phyloP scores from a whole-genome alignment of 2,329 filamentous ascomycete species.

The Alternaria infectoria region DNA sequence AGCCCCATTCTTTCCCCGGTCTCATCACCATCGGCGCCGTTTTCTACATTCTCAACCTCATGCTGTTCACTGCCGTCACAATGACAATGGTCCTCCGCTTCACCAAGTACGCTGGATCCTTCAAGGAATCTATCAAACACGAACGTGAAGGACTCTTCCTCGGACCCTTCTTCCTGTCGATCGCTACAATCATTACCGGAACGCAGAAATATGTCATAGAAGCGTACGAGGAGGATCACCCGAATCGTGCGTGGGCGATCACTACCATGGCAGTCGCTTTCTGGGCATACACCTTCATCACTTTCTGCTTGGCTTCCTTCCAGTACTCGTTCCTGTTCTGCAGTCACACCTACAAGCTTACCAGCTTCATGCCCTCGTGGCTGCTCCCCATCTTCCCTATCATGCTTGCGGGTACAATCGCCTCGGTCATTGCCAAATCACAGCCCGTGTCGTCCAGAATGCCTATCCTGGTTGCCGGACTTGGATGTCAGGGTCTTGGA shows the following conservation, averaged over 20 bases:
- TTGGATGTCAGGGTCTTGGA: constrained; percentile 74
- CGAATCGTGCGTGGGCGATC: constrained; percentile 51
- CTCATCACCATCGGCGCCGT: constrained; percentile 59
- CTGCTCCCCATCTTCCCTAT: constrained; percentile 76
- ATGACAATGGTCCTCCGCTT: constrained; percentile 53
- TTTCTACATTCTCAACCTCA: constrained; percentile 59
- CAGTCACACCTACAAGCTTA: constrained; percentile 63
- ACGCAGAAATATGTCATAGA: constrained; percentile 49
- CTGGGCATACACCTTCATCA: constrained; percentile 53
- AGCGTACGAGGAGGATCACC: constrained; percentile 43
- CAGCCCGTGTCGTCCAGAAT: constrained; percentile 65
- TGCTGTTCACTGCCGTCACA: constrained; percentile 51
- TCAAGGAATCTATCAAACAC: constrained; percentile 56
- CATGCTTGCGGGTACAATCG: constrained; percentile 75
- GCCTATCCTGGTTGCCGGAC: constrained; percentile 69
- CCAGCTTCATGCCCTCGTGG: constrained; percentile 77
- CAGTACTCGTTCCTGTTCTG: constrained; percentile 71
- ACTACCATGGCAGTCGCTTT: constrained; percentile 50
- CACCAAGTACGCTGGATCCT: constrained; percentile 51
- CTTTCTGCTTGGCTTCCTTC: constrained; percentile 49
- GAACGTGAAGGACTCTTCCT: constrained; percentile 61
- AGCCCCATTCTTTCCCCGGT: constrained; percentile 56
- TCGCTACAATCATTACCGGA: constrained; percentile 52
- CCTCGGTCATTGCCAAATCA: constrained; percentile 66
- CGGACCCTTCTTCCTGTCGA: constrained; percentile 51